Base-by-base conservation (phyloP, 179 eudicot genomes). In the Corrigiola litoralis region DNA sequence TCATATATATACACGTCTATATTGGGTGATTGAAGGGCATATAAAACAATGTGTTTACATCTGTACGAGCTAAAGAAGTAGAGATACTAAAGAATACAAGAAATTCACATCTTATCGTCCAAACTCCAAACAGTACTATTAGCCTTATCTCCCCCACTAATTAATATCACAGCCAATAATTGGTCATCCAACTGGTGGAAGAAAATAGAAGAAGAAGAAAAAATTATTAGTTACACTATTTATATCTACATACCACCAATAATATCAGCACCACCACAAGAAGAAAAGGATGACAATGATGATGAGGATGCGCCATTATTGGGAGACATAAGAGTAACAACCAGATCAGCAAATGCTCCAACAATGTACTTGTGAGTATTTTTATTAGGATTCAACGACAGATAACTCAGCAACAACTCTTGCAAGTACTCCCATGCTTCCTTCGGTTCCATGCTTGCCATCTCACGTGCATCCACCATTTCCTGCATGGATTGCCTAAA, bases 401-500 rank as follows among this genome's bases (percentile, higher is more conserved):
- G 57, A 52, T 89, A 92, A 66, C 88, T 87, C 52, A 82, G 31
- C 31, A 92, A 72, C 53, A 92, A 78, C 54, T 89, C 96, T 42
- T 92, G 91, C 44, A 92, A 65, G 42, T 79, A 81, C 4, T 87
- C 91, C 95, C 96, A 91, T 56, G 75, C 79, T 3, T 68, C 83
- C 23, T 45, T 56, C 0, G 42, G 76, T 25, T 80, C 81, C 23
- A 28, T 77, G 25, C 72, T 82, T 13, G 24, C 48, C 18, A 84
- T 17, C 10, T 75, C 80, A 33, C 83, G 87, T 11, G 96, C 81
- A 55, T 80, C 95, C 63, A 91, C 84, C 97, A 91, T 91, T 48
- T 91, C 96, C 54, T 84, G 81, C 97, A 88, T 91, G 11, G 97
- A 88, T 42, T 49, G 68, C 14, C 90, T 31, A 52, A 88, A 91